A percentile compares a stretch with the other conserved stretches of the same genome.
phyloP scores from a whole-genome alignment of 371 early-diverging fungal species.

The Phascolomyces articulosus region DNA sequence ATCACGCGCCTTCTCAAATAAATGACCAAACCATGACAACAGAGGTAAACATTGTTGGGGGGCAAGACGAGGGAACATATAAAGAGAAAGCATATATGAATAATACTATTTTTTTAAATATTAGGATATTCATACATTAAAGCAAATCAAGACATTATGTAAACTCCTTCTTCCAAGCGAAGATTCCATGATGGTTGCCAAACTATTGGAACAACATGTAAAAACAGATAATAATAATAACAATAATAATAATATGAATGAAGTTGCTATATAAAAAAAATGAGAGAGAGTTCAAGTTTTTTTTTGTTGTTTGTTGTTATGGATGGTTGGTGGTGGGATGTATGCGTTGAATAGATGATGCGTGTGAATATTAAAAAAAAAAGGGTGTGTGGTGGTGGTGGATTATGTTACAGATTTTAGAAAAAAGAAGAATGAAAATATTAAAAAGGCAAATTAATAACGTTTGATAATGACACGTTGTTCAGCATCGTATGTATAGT shows the following conservation, averaged over 20 bases:
- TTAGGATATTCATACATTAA: conserved; percentile 5
- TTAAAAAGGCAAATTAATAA: conserved; percentile 12
- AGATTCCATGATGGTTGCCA: neutral
- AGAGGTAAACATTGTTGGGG: neutral
- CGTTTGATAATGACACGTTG: conserved; percentile 43
- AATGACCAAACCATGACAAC: conserved; percentile 6
- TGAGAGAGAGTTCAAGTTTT: too few relatives aligned
- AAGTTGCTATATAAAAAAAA: too few relatives aligned
- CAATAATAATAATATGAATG: neutral
- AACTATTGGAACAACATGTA: neutral
- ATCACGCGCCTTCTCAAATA: neutral
- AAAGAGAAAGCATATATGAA: too few relatives aligned
- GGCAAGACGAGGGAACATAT: too few relatives aligned
- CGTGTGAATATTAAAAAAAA: too few relatives aligned
- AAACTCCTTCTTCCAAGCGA: conserved; percentile 9
- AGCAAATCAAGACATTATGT: conserved; percentile 3
- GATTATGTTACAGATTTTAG: neutral
- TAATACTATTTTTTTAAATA: too few relatives aligned
- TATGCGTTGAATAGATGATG: too few relatives aligned
- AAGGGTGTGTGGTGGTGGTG: too few relatives aligned
- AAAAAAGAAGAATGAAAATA: neutral
- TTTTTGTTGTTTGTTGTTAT: too few relatives aligned
- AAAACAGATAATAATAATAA: neutral
- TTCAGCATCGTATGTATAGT: conserved; percentile 40
- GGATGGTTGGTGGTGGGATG: too few relatives aligned